Base-by-base conservation (phyloP, 495 filamentous ascomycete genomes). In the Pseudevernia furfuracea region DNA sequence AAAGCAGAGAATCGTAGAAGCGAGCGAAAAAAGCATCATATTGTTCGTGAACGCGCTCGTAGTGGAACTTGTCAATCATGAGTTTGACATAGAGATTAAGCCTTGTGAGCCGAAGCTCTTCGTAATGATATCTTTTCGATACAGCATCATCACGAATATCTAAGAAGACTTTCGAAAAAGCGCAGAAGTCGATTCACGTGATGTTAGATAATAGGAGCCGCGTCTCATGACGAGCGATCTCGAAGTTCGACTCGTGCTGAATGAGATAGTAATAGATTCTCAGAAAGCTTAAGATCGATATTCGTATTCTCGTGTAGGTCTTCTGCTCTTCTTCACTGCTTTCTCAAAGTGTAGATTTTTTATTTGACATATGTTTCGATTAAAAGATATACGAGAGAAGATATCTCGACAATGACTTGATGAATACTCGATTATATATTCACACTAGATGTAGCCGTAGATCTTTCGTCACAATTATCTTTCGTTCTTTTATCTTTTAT, bases 381-480 rank as follows among this genome's bases (percentile, higher is more conserved):
- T 81, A 86, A 66, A 85, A 84, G 4, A 63, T 68, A 17, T 69
- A 58, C 1, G 71, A 74, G 19, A 80, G 74, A 3, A 86, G 77
- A 62, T 76, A 85, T 19, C 61, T 25, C 0, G 84, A 84, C 0
- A 87, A 59, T 1, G 82, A 82, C 61, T 86, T 87, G 60, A 87
- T 71, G 69, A 76, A 84, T 32, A 86, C 78, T 4, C 71, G 64
- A 19, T 74, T 64, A 23, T 80, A 66, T 38, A 71, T 67, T 84
- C 82, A 87, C 9, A 86, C 75, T 0, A 86, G 76, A 65, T 88
- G 84, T 17, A 85, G 70, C 4, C 74, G 69, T 0, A 75, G 72
- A 37, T 81, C 62, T 59, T 88, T 82, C 3, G 74, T 75, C 8
- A 77, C 44, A 21, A 81, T 38, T 15, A 85, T 80, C 1, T 71